phyloP scores from a whole-genome alignment of 1,284 basidiomycete species.

The Taiwanofungus camphoratus region DNA sequence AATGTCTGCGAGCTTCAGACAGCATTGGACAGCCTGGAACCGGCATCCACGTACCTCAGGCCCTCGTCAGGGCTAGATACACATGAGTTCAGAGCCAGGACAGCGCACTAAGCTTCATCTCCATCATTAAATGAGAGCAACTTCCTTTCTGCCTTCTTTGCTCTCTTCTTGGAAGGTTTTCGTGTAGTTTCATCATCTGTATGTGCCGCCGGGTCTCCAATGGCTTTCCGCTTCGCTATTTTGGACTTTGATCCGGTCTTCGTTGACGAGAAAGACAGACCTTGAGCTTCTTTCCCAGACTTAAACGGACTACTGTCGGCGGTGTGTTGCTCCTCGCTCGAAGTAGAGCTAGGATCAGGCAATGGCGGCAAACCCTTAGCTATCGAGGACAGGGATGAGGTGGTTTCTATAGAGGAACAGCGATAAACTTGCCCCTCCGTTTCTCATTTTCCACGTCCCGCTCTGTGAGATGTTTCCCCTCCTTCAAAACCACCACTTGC shows the following conservation, averaged over 20 bases:
- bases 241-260: constrained; percentile 24
- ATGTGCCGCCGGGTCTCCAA: constrained; percentile 30
- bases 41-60: no score
- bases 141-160: constrained; percentile 44
- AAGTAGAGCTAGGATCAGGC: constrained; percentile 23
- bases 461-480: constrained; percentile 77
- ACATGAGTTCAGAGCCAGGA: background rate
- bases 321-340: constrained; percentile 11
- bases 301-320: constrained; percentile 8
- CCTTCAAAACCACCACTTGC: constrained; percentile 78
- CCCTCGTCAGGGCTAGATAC: background rate
- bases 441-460: constrained; percentile 73
- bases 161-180: constrained; percentile 39
- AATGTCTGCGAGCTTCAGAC: no score
- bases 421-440: constrained; percentile 56
- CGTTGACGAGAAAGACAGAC: constrained; percentile 40
- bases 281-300: constrained; percentile 14
- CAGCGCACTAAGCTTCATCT: constrained; percentile 29
- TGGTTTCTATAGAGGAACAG: background rate
- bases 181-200: constrained; percentile 19
- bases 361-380: constrained; percentile 48
- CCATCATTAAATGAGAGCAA: constrained; percentile 57
- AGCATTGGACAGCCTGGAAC: no score
- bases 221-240: constrained; percentile 37
- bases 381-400: constrained; percentile 17